phyloP scores from a whole-genome alignment of 306 rosid species.

The Dalbergia cultrata region DNA sequence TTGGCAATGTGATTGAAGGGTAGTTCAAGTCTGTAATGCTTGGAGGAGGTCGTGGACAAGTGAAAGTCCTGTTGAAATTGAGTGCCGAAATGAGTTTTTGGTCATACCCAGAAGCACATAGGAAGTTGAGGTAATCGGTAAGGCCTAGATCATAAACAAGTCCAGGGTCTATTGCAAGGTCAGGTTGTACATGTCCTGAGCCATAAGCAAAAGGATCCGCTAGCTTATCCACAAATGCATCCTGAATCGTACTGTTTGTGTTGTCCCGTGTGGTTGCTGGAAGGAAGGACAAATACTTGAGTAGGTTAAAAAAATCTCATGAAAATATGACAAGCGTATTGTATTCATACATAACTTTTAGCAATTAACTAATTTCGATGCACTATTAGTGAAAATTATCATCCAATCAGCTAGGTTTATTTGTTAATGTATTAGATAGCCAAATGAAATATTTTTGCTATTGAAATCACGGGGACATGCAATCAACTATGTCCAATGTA shows the following conservation, averaged over 20 bases:
- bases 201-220: slow-evolving; percentile 67
- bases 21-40: slow-evolving; percentile 60
- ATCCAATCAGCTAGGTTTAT: no score
- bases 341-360: no score
- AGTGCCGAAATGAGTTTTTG: slow-evolving; percentile 27
- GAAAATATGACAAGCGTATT: no score
- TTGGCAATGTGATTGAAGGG: slow-evolving; percentile 66
- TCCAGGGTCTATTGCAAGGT: slow-evolving; percentile 68
- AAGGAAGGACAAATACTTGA: background rate
- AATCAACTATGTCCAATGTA: no score
- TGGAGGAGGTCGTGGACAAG: slow-evolving; percentile 48
- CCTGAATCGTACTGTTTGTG: slow-evolving; percentile 40
- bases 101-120: slow-evolving; percentile 67
- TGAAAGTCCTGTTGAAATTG: slow-evolving; percentile 24
- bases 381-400: no score
- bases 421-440: no score
- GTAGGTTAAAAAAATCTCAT: background rate
- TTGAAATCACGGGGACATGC: no score
- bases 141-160: slow-evolving; percentile 44
- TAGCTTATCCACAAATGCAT: background rate
- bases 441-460: no score
- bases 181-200: slow-evolving; percentile 65
- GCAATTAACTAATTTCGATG: no score
- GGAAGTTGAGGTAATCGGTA: slow-evolving; percentile 66
- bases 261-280: slow-evolving; percentile 58